Evolutionary conservation across 257 asterid species (phyloP), one percentile per base, ranked within the genome.

Genomic region (Ehretia macrophylla): DNA sequence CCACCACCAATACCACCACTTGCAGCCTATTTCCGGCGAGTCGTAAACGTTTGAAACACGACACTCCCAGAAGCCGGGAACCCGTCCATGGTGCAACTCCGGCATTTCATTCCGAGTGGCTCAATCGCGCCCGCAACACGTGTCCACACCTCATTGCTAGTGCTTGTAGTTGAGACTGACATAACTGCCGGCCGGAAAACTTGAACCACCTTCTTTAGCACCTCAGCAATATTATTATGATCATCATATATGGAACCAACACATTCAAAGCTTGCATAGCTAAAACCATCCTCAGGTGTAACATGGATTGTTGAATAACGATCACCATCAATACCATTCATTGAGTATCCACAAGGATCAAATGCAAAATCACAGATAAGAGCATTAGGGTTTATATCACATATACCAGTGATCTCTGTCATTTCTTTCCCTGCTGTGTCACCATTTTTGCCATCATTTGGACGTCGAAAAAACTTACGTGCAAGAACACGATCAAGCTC

Each of bases 281-380:
- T 93, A 54, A 84, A 89, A 1, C 91, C 99, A 12, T 93, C 97
- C 74, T 93, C 99, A 5, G 99, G 99, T 10, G 99, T 93, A 14
- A 93, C 99, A 58, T 93, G 99, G 50, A 93, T 82, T 5, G 99
- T 93, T 1, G 96, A 93, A 65, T 93, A 93, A 32, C 96, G 92
- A 62, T 72, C 70, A 11, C 77, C 77, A 23, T 86, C 95, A 4
- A 89, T 55, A 0, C 97, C 95, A 56, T 93, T 93, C 99, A 93
- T 93, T 0, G 99, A 93, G 60, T 93, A 93, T 0, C 99, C 99
- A 59, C 99, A 93, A 0, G 99, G 96, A 55, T 89, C 97, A 32
- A 93, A 93, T 8, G 90, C 96, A 58, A 78, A 93, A 67, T 93
- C 99, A 14, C 99, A 93, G 0, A 93, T 69, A 12, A 81, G 44